These are phyloP conservation scores for Taphrina deformans DNA, from an alignment of 1,139 yeast genomes.

Conservation along the genomic window DNA sequence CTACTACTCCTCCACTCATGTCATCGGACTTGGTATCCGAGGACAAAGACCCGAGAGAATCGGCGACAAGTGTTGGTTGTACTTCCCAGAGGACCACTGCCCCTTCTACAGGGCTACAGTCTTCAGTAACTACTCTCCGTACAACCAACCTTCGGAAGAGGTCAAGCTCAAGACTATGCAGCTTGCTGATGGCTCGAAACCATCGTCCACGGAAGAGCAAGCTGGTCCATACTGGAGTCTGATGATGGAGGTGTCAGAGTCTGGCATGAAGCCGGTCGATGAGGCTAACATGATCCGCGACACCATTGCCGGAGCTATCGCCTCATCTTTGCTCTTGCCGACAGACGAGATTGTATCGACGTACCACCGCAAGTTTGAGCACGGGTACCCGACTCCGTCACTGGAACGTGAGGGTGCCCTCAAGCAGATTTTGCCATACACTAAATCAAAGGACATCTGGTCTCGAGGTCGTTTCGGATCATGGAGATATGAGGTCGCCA, in stretches of 20 bases:
- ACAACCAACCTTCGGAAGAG: constrained; percentile 33
- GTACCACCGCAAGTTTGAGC: constrained; percentile 36
- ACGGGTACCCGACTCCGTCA: constrained; percentile 37
- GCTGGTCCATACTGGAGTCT: constrained; percentile 38
- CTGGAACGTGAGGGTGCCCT: constrained; percentile 36
- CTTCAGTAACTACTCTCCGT: constrained; percentile 37
- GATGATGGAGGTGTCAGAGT: constrained; percentile 38
- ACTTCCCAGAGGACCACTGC: constrained; percentile 37
- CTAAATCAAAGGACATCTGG: constrained; percentile 28
- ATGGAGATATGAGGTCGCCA: constrained; percentile 38
- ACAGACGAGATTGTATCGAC: constrained; percentile 37
- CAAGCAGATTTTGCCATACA: constrained; percentile 32
- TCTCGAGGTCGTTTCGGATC: constrained; percentile 38
- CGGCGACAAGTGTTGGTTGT: constrained; percentile 38
- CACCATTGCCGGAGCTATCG: constrained; percentile 37
- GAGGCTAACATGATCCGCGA: constrained; percentile 34
- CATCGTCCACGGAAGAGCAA: constrained; percentile 20
- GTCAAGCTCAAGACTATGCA: constrained; percentile 35
- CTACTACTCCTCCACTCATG: constrained; percentile 37
- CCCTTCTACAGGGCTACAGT: constrained; percentile 38
- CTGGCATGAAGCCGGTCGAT: constrained; percentile 36
- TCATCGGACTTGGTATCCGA: constrained; percentile 37
- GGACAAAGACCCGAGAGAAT: constrained; percentile 35
- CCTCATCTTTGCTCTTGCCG: constrained; percentile 33
- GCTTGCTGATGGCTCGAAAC: constrained; percentile 28